A percentile compares a stretch with the other conserved stretches of the same genome.
Conservation (phyloP, 208 protist species). For the Phytomonas sp. region DNA sequence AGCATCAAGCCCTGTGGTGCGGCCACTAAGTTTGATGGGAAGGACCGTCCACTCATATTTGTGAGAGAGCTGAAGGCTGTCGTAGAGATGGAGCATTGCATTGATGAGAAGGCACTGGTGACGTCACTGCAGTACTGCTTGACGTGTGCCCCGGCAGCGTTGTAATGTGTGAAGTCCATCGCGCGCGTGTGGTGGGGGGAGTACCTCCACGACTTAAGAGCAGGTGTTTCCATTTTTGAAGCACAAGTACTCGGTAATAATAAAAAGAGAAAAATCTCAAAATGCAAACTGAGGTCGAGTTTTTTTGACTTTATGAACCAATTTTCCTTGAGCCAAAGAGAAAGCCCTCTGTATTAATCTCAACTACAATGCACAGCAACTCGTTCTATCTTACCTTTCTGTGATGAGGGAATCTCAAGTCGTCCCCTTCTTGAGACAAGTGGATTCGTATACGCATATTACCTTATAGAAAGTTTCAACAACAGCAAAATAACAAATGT, state of each 20-base stretch:
- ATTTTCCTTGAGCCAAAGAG: conserved; percentile 2
- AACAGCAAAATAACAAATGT: not conserved
- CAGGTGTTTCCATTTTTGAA: not conserved
- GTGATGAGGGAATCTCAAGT: not conserved
- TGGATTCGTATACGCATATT: not conserved
- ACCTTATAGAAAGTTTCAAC: not conserved
- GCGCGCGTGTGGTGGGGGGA: not conserved
- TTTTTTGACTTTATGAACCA: conserved; percentile 9
- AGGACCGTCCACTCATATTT: conserved; percentile 36
- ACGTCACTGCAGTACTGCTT: conserved; percentile 39
- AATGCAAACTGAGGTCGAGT: not conserved
- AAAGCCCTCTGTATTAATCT: not conserved
- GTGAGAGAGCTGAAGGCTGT: conserved; percentile 31
- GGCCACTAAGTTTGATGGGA: conserved; percentile 28
- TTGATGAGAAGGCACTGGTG: conserved; percentile 22
- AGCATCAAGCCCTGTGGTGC: conserved; percentile 18
- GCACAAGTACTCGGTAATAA: not conserved
- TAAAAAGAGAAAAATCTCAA: not conserved
- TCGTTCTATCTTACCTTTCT: not conserved
- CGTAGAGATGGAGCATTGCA: conserved; percentile 33
- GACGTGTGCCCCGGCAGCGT: not conserved
- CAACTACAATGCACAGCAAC: conserved; percentile 1
- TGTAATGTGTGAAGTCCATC: not conserved
- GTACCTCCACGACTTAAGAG: not conserved
- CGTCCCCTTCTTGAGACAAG: not conserved